Base-by-base conservation (phyloP, 495 filamentous ascomycete species). In the Talaromyces trachyspermus region DNA sequence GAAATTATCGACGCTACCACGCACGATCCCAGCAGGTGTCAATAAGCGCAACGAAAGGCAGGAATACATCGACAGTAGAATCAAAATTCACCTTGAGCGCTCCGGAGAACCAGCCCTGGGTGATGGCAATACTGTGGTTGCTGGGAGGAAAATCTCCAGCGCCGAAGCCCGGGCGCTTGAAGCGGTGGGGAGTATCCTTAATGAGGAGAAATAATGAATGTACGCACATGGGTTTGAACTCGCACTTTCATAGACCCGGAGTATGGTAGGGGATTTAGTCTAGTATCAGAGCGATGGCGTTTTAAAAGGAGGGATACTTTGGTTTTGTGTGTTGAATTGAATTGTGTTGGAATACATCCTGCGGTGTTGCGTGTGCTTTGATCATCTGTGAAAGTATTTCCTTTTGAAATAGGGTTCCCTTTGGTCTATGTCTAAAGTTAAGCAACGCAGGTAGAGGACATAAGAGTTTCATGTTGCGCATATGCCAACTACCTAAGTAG, bases 31-130 rank as follows among this genome's bases (percentile, higher is more conserved):
- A 12, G 66, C 70, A 9, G 57, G 54, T 12, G 71, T 64, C 20
- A 49, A 57, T 9, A 71, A 68, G 41, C 60, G 59, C 61, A 66
- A 76, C 67, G 67, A 87, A 56, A 65, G 88, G 50, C 68, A 79
- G 42, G 78, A 83, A 52, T 94, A 92, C 64, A 81, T 92, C 37
- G 88, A 94, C 64, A 72, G 73, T 46, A 77, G 87, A 48, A 72
- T 74, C 35, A 58, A 62, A 49, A 58, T 74, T 22, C 70, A 74
- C 44, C 58, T 74, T 0, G 69, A 74, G 43, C 66, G 70, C 7
- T 58, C 68, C 36, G 70, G 69, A 1, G 68, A 72, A 37, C 54
- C 70, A 20, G 60, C 63, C 1, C 54, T 66, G 41, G 66, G 65
- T 2, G 66, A 69, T 33, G 61, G 63, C 3, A 58, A 68, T 37